Base-by-base conservation (phyloP, 345 rosid genomes). In the Syzygium grande region DNA sequence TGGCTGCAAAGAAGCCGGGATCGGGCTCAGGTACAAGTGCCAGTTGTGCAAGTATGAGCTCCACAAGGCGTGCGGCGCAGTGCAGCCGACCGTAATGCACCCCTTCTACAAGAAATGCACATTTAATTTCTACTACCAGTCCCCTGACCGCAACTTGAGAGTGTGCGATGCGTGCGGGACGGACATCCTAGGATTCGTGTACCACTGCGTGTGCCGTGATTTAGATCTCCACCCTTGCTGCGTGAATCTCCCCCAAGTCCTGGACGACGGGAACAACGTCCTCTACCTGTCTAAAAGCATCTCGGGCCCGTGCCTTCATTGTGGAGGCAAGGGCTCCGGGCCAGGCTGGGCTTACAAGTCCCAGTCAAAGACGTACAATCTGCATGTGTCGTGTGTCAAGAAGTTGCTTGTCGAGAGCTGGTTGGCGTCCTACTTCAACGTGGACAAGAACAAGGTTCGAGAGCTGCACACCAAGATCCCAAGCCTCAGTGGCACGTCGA, bases 211-310 rank as follows among this genome's bases (percentile, higher is more conserved):
- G 9, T 56, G 88, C 23, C 92, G 93, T 15, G 94, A 88, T 25
- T 90, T 93, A 16, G 93, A 93, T 84, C 89, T 92, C 38, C 95
- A 93, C 54, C 95, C 95, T 46, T 90, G 93, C 27, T 93, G 95
- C 58, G 92, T 92, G 16, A 87, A 59, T 51, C 93, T 93, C 21
- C 93, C 93, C 1, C 90, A 86, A 51, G 92, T 90, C 46, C 65
- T 91, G 7, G 91, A 91, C 13, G 93, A 92, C 41, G 84, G 90
- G 52, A 84, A 79, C 53, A 84, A 85, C 49, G 86, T 88, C 34
- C 93, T 93, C 43, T 93, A 89, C 89, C 41, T 92, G 86, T 87
- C 88, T 51, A 49, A 53, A 27, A 90, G 90, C 86, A 56, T 92
- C 11, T 88, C 91, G 0, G 86, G 90, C 61, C 65, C 92, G 0